Percentiles rank a stretch among this genome's conserved stretches.
Evolutionary conservation across 257 asterid genomes (phyloP).

Genomic region (Nicotiana noctiflora): DNA sequence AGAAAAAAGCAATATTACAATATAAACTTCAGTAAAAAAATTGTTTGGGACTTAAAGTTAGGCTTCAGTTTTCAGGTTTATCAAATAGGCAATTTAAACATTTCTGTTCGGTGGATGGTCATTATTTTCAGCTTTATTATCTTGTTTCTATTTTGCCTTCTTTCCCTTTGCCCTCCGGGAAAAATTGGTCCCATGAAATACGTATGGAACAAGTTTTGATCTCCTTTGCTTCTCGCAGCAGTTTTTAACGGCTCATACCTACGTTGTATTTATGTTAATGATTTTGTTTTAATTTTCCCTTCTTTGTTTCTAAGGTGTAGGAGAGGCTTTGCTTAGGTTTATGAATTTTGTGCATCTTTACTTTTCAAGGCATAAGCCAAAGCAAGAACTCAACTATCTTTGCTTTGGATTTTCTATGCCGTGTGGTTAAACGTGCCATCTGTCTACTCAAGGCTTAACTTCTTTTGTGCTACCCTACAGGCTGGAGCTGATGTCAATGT

Average conservation of each 20-base stretch:
- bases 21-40: background rate
- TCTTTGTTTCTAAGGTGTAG: background rate
- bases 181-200: background rate
- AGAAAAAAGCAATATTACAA: background rate
- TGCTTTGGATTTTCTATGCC: slow-evolving; percentile 1
- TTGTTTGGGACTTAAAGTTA: background rate
- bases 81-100: background rate
- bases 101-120: background rate
- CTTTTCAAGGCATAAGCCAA: background rate
- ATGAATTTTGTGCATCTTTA: background rate
- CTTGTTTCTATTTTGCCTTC: background rate
- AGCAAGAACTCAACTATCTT: background rate
- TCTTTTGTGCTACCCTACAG: slow-evolving; percentile 37
- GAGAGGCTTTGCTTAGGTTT: background rate
- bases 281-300: background rate
- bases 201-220: background rate
- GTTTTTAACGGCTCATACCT: background rate
- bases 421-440: background rate
- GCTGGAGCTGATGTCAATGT: slow-evolving; percentile 79
- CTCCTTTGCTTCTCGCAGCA: background rate
- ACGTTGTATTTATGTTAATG: background rate
- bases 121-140: background rate
- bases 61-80: background rate
- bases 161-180: background rate
- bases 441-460: background rate